Base-by-base conservation (phyloP, 2,329 filamentous ascomycete species). In the Ceratocystis cubensis region DNA sequence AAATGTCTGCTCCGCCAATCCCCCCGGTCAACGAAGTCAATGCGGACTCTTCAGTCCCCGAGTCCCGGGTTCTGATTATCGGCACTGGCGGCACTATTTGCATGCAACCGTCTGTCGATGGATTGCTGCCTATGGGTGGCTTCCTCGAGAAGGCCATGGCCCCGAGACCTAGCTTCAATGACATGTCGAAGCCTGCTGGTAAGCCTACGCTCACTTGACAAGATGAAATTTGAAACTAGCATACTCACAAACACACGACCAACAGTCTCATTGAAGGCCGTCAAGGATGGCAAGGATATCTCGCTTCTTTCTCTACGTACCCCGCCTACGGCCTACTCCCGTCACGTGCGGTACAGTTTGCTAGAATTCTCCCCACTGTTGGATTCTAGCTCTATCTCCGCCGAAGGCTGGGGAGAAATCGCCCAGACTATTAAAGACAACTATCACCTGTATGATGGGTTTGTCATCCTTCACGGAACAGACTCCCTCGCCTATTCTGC, bases 21-120 rank as follows among this genome's bases (percentile, higher is more conserved):
- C 64, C 56, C 17, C 67, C 67, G 1, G 67, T 68, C 10, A 64
- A 64, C 33, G 67, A 68, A 61, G 61, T 66, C 67, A 65, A 68
- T 62, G 64, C 62, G 75, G 73, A 7, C 79, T 80, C 45, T 33
- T 64, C 67, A 20, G 56, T 68, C 67, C 88, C 87, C 10, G 90
- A 95, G 75, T 90, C 89, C 28, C 82, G 89, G 67, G 88, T 96
- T 13, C 80, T 96, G 70, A 88, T 96, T 72, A 89, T 96, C 75
- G 93, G 95, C 79, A 96, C 92, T 13, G 91, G 89, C 68, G 88
- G 88, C 57, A 91, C 88, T 5, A 96, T 96, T 72, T 96, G 91
- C 77, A 96, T 96, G 92, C 85, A 88, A 73, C 87, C 86, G 65
- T 91, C 90, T 8, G 82, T 83, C 7, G 84, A 91, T 70, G 92